Conservation (phyloP, 345 rosid species). For the Aurinia saxatilis region DNA sequence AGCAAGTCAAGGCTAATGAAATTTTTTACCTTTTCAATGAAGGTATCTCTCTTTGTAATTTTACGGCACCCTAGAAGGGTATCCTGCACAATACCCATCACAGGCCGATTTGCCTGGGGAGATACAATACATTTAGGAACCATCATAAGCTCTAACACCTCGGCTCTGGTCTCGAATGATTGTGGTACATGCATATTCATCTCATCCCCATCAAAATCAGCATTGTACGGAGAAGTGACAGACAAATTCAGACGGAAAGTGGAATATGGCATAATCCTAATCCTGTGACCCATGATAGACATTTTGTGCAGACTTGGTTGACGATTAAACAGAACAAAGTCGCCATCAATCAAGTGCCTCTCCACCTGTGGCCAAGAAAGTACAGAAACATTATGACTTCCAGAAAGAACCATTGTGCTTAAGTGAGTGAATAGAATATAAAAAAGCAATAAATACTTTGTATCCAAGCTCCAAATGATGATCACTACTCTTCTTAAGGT, state of each 20-base stretch:
- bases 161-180: conserved; percentile 95
- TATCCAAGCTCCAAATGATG: conserved; percentile 98
- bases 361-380: conserved; percentile 63
- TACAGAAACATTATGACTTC: not conserved
- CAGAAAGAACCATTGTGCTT: not conserved
- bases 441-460: conserved; percentile 33
- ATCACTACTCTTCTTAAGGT: conserved; percentile 97
- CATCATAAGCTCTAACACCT: conserved; percentile 97
- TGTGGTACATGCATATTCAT: conserved; percentile 99
- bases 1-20: not conserved
- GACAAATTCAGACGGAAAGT: conserved; percentile 90
- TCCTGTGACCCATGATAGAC: conserved; percentile 98
- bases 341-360: conserved; percentile 90
- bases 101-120: conserved; percentile 96
- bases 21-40: conserved; percentile 82
- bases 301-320: conserved; percentile 98
- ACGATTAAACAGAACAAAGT: conserved; percentile 87
- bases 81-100: conserved; percentile 99
- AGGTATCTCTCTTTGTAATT: conserved; percentile 96
- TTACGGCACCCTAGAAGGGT: conserved; percentile 95
- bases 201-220: conserved; percentile 99
- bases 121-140: conserved; percentile 98
- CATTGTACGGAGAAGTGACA: conserved; percentile 97
- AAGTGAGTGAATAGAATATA: not conserved
- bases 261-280: conserved; percentile 96